Conservation (phyloP, 257 asterid species). For the Osmanthus fragrans region DNA sequence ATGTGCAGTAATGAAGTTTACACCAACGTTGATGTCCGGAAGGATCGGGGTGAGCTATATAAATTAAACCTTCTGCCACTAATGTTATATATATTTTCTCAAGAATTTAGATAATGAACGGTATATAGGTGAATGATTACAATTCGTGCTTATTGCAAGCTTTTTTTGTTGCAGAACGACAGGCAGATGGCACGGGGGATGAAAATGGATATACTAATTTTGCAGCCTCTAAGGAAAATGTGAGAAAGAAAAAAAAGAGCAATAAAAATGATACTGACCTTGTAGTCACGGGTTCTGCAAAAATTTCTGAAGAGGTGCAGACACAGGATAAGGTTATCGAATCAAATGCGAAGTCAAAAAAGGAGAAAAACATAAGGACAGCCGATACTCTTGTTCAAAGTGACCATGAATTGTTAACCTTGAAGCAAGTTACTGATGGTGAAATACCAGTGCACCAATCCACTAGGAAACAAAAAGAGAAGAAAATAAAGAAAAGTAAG, state of each 20-base stretch:
- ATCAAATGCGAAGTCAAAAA: constrained; percentile 22
- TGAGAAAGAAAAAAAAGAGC: constrained; percentile 49
- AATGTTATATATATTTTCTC: neutral
- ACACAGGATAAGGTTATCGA: constrained; percentile 15
- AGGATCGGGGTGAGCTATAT: constrained; percentile 44
- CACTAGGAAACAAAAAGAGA: constrained; percentile 38
- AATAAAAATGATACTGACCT: constrained; percentile 34
- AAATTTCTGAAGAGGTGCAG: constrained; percentile 20
- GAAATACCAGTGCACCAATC: constrained; percentile 33
- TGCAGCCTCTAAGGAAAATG: constrained; percentile 29
- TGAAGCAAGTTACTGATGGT: constrained; percentile 30
- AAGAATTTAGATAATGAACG: constrained; percentile 7
- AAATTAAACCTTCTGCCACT: neutral
- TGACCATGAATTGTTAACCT: constrained; percentile 19
- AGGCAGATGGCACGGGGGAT: constrained; percentile 20
- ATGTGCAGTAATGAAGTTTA: constrained; percentile 44
- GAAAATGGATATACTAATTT: constrained; percentile 27
- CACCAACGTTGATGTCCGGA: constrained; percentile 24
- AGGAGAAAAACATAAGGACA: constrained; percentile 14
- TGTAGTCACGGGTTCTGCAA: constrained; percentile 18
- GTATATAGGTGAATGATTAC: neutral
- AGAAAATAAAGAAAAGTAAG: constrained; percentile 49
- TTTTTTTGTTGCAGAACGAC: constrained; percentile 28
- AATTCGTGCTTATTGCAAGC: neutral
- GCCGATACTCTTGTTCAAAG: constrained; percentile 5